Base-by-base conservation (phyloP, 331 rosid species). In the Quercus phellos region DNA sequence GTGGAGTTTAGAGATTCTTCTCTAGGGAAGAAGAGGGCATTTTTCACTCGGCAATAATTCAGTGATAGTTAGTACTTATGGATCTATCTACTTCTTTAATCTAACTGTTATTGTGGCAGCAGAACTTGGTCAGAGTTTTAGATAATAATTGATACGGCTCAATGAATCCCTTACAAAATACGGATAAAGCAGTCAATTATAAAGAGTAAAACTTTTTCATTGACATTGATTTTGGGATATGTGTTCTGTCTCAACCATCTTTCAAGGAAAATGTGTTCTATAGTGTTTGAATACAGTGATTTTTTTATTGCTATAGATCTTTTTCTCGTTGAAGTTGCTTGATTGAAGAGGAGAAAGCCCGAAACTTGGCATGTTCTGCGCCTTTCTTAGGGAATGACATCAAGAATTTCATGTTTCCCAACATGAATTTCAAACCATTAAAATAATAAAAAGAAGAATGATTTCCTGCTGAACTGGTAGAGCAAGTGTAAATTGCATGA, bases 1-100 rank as follows among this genome's bases (percentile, higher is more conserved):
- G 77, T 70, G 55, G 73, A 78, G 71, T 55, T 67, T 38, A 38
- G 61, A 59, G 89, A 78, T 75, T 80, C 79, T 84, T 79, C 90
- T 78, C 87, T 58, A 83, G 82, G 84, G 78, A 78, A 46, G 53
- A 59, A 27, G 56, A 69, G 72, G 34, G 79, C 78, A 32, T 66
- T 70, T 70, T 70, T 75, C 78, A 72, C 70, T 74, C 67, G 30
- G 34, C 80, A 87, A 80, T 80, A 81, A 84, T 89, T 80, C 79
- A 84, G 87, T 78, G 75, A 80, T 69, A 78, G 82, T 74, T 74
- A 77, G 83, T 78, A 79, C 87, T 82, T 85, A 84, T 72, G 60
- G 75, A 54, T 68, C 84, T 80, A 80, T 61, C 82, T 59, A 46
- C 90, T 78, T 83, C 85, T 81, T 86, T 75, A 78, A 82, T 73